Evolutionary conservation across 495 filamentous ascomycete species (phyloP).

Genomic region (Aspergillus affinis): DNA sequence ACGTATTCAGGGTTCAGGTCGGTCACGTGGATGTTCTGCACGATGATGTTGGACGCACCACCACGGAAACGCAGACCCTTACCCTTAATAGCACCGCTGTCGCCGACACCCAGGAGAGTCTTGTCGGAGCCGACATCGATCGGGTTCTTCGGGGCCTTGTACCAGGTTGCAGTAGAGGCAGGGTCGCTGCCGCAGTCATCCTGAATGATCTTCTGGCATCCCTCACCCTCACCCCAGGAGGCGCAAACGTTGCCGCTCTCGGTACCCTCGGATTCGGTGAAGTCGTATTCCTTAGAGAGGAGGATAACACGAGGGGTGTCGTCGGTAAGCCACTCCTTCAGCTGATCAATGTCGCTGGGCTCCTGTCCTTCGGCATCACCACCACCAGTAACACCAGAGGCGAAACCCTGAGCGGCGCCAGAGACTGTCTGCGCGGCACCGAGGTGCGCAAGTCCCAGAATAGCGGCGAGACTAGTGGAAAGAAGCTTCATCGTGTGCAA

Average conservation of each 20-base stretch:
- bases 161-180: slow-evolving; percentile 7
- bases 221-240: slow-evolving; percentile 3
- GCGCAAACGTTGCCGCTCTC: slow-evolving; percentile 17
- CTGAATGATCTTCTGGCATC: slow-evolving; percentile 13
- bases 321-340: slow-evolving; percentile 24
- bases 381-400: slow-evolving; percentile 3
- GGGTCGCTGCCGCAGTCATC: slow-evolving; percentile 1
- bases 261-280: slow-evolving; percentile 36
- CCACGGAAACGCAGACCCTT: slow-evolving; percentile 26
- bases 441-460: background rate
- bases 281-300: slow-evolving; percentile 38
- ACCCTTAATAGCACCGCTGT: slow-evolving; percentile 27
- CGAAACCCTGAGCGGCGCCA: slow-evolving; percentile 8
- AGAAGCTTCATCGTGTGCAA: background rate
- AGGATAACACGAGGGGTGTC: slow-evolving; percentile 41
- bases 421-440: background rate
- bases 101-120: slow-evolving; percentile 24
- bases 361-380: background rate
- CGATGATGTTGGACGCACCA: slow-evolving; percentile 30
- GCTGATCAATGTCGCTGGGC: background rate
- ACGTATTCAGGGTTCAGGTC: slow-evolving; percentile 31
- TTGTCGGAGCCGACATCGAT: slow-evolving; percentile 29
- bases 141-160: slow-evolving; percentile 23
- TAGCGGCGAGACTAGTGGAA: background rate
- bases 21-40: slow-evolving; percentile 35